Percentiles rank a stretch among this genome's conserved stretches.
Conservation (phyloP, 2,329 filamentous ascomycete genomes). For the Fusarium acutatum region DNA sequence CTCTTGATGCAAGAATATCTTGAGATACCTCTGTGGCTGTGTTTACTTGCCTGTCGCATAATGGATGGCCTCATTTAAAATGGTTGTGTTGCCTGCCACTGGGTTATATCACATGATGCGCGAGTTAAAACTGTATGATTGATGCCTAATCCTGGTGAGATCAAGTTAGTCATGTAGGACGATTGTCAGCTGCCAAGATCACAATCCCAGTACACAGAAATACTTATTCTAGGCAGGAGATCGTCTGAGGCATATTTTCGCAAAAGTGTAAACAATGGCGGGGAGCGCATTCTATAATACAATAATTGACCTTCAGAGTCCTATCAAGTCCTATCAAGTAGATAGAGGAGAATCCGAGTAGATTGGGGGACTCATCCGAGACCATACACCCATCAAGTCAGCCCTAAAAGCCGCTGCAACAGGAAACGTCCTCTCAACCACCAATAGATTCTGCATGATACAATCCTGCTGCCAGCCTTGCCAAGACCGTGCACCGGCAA, state of each 20-base stretch:
- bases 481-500: slow-evolving; percentile 45
- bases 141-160: slow-evolving; percentile 18
- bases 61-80: not conserved
- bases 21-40: not conserved
- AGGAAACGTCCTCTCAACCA: slow-evolving; percentile 36
- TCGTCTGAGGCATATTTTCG: not conserved
- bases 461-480: slow-evolving; percentile 32
- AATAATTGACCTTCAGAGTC: no score
- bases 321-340: no score
- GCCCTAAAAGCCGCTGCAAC: slow-evolving; percentile 39
- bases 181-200: slow-evolving; percentile 10
- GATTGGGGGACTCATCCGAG: not conserved
- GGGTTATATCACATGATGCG: slow-evolving; percentile 22
- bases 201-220: not conserved
- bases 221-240: not conserved
- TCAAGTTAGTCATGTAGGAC: not conserved
- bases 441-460: slow-evolving; percentile 31
- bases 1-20: not conserved
- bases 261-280: not conserved
- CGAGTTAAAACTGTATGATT: not conserved
- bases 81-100: slow-evolving; percentile 10
- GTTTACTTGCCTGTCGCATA: slow-evolving; percentile 10
- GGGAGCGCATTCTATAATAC: not conserved
- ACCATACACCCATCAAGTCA: slow-evolving; percentile 38
- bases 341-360: not conserved